A percentile compares a stretch with the other conserved stretches of the same genome.
Conservation (phyloP, 176 grass and related monocot genomes). For the Carex pumila region DNA sequence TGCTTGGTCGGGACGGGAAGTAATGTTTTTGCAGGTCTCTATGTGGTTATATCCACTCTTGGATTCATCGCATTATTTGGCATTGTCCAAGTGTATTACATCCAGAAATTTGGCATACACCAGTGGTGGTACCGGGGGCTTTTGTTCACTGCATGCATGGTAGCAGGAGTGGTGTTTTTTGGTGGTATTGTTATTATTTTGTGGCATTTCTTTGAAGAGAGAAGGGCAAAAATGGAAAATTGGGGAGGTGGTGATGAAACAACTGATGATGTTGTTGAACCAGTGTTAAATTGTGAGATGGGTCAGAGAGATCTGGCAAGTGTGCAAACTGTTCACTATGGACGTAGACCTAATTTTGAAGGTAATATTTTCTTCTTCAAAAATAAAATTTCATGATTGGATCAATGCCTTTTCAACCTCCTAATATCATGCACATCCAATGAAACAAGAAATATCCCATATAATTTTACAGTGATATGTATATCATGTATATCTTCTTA, state of each 20-base stretch:
- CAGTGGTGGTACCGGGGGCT: constrained; percentile 89
- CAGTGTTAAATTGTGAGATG: background rate
- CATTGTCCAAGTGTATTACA: constrained; percentile 70
- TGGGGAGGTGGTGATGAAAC: constrained; percentile 12
- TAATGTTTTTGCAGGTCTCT: constrained; percentile 66
- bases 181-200: constrained; percentile 65
- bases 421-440: background rate
- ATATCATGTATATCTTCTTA: background rate
- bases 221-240: constrained; percentile 32
- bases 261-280: background rate
- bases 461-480: background rate
- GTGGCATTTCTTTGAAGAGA: constrained; percentile 63
- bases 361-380: constrained; percentile 27
- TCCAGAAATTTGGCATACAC: constrained; percentile 38
- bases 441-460: background rate
- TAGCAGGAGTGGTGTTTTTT: constrained; percentile 39
- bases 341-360: constrained; percentile 72
- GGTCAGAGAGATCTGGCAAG: constrained; percentile 26
- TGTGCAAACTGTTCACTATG: constrained; percentile 56
- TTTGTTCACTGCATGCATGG: constrained; percentile 64
- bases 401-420: background rate
- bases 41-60: constrained; percentile 61
- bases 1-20: constrained; percentile 84
- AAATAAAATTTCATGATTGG: background rate
- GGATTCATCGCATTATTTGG: constrained; percentile 54